These are phyloP conservation scores for Fusarium burgessii DNA, from an alignment of 2,329 filamentous ascomycete genomes.

Conservation along the genomic window DNA sequence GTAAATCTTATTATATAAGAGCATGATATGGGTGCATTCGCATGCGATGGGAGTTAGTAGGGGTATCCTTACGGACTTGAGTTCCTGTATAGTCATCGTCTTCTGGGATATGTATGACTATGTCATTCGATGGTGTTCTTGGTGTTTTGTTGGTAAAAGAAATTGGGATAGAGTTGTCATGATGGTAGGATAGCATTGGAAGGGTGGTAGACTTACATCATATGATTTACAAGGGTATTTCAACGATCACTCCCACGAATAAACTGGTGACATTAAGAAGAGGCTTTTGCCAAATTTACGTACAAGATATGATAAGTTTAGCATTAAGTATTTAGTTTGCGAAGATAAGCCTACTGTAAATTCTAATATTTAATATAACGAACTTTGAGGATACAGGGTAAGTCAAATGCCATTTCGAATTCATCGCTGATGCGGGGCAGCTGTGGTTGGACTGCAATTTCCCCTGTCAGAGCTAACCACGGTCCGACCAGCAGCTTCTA, in stretches of 20 bases:
- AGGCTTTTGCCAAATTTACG: not conserved
- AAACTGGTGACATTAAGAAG: not conserved
- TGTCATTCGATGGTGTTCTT: constrained; percentile 26
- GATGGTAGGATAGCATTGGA: not conserved
- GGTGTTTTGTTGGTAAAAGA: constrained; percentile 36
- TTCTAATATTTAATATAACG: not conserved
- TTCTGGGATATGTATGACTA: not conserved
- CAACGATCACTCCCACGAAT: not conserved
- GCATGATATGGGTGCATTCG: constrained; percentile 11
- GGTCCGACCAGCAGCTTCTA: constrained; percentile 24
- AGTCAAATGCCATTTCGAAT: not conserved
- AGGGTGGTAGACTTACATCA: not conserved
- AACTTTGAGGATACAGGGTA: constrained; percentile 36
- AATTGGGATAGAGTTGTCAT: constrained; percentile 19
- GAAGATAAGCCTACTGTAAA: not conserved
- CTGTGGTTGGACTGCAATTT: constrained; percentile 1
- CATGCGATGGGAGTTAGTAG: constrained; percentile 21
- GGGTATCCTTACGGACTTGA: constrained; percentile 8
- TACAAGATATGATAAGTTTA: not conserved
- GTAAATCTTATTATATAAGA: constrained; percentile 49
- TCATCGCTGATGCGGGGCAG: constrained; percentile 31
- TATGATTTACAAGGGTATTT: not conserved
- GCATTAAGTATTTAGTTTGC: not conserved
- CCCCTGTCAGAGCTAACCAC: constrained; percentile 31
- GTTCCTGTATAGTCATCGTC: not conserved